Conservation (phyloP, 2,329 filamentous ascomycete species). For the Tolypocladium nubicola region DNA sequence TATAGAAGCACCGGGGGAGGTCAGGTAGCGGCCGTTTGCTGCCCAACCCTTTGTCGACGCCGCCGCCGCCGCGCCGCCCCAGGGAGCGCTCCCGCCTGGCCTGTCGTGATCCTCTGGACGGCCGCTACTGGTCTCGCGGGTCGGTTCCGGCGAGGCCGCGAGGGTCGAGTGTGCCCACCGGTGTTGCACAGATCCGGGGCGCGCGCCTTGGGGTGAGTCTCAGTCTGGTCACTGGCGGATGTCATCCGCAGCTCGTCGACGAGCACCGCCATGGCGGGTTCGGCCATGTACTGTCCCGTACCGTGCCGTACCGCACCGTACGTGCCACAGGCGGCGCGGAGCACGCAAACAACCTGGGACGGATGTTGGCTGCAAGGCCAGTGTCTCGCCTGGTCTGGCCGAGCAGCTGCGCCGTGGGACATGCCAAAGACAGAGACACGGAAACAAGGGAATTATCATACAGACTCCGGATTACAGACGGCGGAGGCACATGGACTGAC, state of each 20-base stretch:
- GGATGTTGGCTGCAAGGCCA: background rate
- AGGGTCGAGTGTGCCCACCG: background rate
- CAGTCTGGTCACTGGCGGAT: background rate
- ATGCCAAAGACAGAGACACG: background rate
- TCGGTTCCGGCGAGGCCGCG: slow-evolving; percentile 3
- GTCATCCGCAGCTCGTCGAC: background rate
- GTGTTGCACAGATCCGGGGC: slow-evolving; percentile 1
- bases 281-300: background rate
- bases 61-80: background rate
- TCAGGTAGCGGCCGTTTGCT: slow-evolving; percentile 7
- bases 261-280: background rate
- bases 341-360: background rate
- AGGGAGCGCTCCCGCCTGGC: background rate
- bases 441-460: background rate
- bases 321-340: background rate
- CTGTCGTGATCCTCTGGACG: background rate
- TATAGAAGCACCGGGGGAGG: background rate
- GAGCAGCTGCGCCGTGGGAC: background rate
- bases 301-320: background rate
- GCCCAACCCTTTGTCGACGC: slow-evolving; percentile 7
- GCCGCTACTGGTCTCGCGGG: slow-evolving; percentile 2
- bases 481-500: background rate
- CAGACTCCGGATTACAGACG: background rate
- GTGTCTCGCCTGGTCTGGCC: background rate
- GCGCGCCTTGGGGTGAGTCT: background rate